Evolutionary conservation across 1,139 yeast species (phyloP).

Genomic region (Yamadazyma atlantica): DNA sequence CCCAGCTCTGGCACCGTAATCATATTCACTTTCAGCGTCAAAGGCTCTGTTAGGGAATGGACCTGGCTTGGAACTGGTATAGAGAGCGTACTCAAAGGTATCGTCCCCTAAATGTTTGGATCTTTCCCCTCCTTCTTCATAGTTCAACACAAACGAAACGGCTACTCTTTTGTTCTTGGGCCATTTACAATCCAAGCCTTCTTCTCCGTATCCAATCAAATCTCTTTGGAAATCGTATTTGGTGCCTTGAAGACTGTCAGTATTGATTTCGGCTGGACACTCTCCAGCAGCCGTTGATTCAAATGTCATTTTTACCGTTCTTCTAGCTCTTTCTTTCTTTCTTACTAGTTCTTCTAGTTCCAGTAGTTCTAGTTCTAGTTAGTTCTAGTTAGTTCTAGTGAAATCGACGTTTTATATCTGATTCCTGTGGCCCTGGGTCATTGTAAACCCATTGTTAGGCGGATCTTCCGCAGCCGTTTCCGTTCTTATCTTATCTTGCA

Average conservation of each 20-base stretch:
- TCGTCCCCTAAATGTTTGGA: conserved; percentile 31
- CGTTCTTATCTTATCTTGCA: too few species aligned
- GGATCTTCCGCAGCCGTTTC: too few species aligned
- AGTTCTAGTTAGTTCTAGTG: too few species aligned
- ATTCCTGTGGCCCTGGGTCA: too few species aligned
- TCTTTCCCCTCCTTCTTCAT: conserved; percentile 38
- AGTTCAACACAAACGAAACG: conserved; percentile 32
- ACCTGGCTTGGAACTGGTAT: conserved; percentile 19
- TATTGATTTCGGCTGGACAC: conserved; percentile 11
- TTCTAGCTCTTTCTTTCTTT: neutral
- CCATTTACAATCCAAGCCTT: conserved; percentile 30
- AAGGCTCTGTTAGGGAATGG: conserved; percentile 18
- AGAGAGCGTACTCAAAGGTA: conserved; percentile 23
- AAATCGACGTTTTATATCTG: too few species aligned
- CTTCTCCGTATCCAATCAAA: conserved; percentile 33
- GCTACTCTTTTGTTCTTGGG: conserved; percentile 31
- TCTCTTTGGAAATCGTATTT: conserved; percentile 23
- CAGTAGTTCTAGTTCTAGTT: too few species aligned
- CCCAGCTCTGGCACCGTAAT: conserved; percentile 30
- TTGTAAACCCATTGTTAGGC: too few species aligned
- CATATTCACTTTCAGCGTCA: conserved; percentile 29
- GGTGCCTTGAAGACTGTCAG: conserved; percentile 11
- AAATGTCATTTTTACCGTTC: neutral
- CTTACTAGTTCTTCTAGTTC: too few species aligned
- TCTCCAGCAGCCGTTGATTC: conserved; percentile 10